Base-by-base conservation (phyloP, 2,329 filamentous ascomycete species). In the Colletotrichum sojae region DNA sequence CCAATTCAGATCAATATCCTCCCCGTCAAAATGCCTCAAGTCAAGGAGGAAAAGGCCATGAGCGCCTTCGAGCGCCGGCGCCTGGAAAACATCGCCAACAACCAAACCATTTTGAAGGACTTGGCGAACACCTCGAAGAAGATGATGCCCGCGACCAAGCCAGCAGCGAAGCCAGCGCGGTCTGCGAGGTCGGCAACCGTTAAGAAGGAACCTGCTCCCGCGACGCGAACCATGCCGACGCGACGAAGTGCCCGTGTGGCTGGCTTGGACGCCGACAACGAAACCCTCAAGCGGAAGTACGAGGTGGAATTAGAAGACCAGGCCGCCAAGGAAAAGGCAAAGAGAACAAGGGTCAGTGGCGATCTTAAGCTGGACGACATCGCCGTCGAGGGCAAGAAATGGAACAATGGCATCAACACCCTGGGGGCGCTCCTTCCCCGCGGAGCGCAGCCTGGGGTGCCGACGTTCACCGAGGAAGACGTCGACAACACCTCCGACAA, bases 41-140 rank as follows among this genome's bases (percentile, higher is more conserved):
- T 72, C 6, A 75, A 76, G 45, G 71, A 84, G 48, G 79, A 79
- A 3, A 86, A 75, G 78, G 82, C 36, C 43, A 83, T 97, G 74
- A 97, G 93, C 80, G 93, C 94, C 46, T 98, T 97, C 80, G 95
- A 97, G 84, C 90, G 91, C 75, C 90, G 93, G 73, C 88, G 95
- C 0, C 88, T 94, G 16, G 94, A 94, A 70, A 97, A 97, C 73
- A 97, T 97, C 48, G 93, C 91, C 0, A 91, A 93, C 62, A 96
- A 97, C 74, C 92, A 95, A 79, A 93, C 91, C 0, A 77, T 97
- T 0, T 81, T 98, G 0, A 92, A 92, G 69, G 92, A 94, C 69
- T 88, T 97, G 1, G 91, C 92, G 2, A 89, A 89, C 2, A 88
- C 92, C 0, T 90, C 93, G 0, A 91, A 92, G 22, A 90, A 88